Percentiles rank a stretch among this genome's conserved stretches.
phyloP scores from a whole-genome alignment of 495 filamentous ascomycete genomes.

The Penicillium manginii region DNA sequence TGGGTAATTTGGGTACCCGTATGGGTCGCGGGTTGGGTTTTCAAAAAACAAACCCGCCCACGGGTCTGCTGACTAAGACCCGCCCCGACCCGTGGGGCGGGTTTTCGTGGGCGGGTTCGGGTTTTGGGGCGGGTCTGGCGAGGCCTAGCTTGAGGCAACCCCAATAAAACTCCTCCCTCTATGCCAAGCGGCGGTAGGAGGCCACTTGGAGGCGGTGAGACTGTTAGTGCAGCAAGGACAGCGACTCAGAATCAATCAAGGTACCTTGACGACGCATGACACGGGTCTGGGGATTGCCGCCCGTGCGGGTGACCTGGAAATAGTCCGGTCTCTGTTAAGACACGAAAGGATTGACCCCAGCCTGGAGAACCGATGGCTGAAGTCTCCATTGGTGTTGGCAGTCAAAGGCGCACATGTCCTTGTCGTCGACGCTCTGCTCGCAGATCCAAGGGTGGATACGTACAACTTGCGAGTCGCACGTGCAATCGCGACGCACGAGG shows the following conservation, averaged over 20 bases:
- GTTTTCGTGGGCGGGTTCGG: no score
- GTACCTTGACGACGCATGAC: slow-evolving; percentile 12
- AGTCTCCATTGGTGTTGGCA: neutral
- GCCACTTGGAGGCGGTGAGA: neutral
- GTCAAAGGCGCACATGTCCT: no score
- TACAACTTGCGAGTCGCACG: neutral
- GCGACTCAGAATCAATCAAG: slow-evolving; percentile 12
- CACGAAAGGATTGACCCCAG: slow-evolving; percentile 13
- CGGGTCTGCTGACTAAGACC: no score
- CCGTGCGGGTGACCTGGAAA: slow-evolving; percentile 11
- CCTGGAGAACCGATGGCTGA: slow-evolving; percentile 6
- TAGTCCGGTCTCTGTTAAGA: slow-evolving; percentile 12
- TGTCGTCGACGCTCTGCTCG: no score
- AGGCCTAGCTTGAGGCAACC: no score
- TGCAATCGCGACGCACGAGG: neutral
- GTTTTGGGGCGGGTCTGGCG: no score
- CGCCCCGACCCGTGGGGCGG: no score
- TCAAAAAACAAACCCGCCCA: no score
- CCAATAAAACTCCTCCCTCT: no score
- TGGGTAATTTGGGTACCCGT: no score
- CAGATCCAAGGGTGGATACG: no score
- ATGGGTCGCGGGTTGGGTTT: no score
- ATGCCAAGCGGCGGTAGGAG: neutral
- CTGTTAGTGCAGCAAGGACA: neutral
- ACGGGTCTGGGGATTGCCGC: slow-evolving; percentile 18